These are phyloP conservation scores for Exutisphaerella laricina DNA, from an alignment of 2,329 filamentous ascomycete genomes.

Conservation along the genomic window DNA sequence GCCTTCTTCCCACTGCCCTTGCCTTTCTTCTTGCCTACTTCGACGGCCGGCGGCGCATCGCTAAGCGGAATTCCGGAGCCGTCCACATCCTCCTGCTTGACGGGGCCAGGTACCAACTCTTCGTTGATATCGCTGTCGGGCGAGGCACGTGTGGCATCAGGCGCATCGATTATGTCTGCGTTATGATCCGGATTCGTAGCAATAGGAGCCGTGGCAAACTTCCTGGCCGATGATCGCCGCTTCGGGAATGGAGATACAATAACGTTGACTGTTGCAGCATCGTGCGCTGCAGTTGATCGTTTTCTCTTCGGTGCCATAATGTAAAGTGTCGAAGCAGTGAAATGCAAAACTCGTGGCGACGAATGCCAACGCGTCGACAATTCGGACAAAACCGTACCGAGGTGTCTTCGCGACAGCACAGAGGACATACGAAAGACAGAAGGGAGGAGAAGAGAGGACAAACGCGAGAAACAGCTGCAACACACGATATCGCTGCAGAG, in stretches of 20 bases:
- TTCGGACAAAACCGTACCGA: background rate
- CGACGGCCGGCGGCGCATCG: conserved; percentile 32
- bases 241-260: conserved; percentile 10
- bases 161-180: conserved; percentile 39
- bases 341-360: background rate
- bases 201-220: conserved; percentile 12
- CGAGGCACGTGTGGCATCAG: conserved; percentile 39
- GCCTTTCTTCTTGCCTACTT: conserved; percentile 25
- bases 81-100: conserved; percentile 21
- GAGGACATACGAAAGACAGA: conserved; percentile 2
- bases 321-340: too few relatives aligned
- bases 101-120: conserved; percentile 25
- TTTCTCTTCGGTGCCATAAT: conserved; percentile 15
- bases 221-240: conserved; percentile 15
- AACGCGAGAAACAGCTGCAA: background rate
- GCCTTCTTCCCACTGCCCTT: conserved; percentile 19
- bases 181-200: conserved; percentile 32
- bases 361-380: too few relatives aligned
- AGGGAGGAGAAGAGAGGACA: background rate
- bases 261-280: background rate
- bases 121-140: conserved; percentile 37
- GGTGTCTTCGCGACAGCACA: background rate
- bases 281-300: background rate
- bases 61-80: conserved; percentile 32
- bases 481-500: background rate